Conservation (phyloP, 1,139 yeast species). For the Hyphopichia pseudoburtonii region DNA sequence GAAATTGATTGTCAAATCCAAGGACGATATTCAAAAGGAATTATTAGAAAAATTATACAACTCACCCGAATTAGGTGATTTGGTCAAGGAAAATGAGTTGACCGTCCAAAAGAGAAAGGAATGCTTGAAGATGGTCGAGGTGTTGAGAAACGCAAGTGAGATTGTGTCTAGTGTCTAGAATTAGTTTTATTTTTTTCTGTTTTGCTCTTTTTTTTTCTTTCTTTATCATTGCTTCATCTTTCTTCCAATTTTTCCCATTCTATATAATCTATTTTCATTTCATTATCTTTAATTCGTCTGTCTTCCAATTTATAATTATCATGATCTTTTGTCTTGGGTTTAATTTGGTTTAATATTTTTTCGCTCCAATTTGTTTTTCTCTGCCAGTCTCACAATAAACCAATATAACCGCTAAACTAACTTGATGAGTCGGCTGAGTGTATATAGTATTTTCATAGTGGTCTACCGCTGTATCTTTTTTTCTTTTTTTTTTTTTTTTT, state of each 20-base stretch:
- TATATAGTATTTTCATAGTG: too few species aligned
- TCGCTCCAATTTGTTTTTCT: too few species aligned
- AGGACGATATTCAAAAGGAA: constrained; percentile 86
- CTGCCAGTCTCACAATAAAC: too few species aligned
- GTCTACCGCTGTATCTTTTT: too few species aligned
- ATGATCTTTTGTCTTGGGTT: too few species aligned
- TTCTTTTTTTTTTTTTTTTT: too few species aligned
- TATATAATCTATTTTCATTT: not conserved
- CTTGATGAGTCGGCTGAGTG: too few species aligned
- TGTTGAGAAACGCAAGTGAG: constrained; percentile 83
- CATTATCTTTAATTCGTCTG: too few species aligned
- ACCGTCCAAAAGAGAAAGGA: constrained; percentile 95
- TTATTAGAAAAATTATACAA: constrained; percentile 84
- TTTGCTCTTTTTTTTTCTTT: not conserved
- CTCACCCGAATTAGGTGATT: constrained; percentile 67
- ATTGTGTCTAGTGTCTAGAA: constrained; percentile 89
- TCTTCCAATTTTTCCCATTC: not conserved
- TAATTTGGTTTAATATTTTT: too few species aligned
- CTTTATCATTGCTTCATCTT: too few species aligned
- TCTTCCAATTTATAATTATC: too few species aligned
- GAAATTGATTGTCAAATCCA: constrained; percentile 80
- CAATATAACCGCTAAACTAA: too few species aligned
- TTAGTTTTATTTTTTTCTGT: constrained; percentile 27
- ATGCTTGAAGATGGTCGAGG: constrained; percentile 92
- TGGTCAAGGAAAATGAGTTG: constrained; percentile 88